A percentile compares a stretch with the other conserved stretches of the same genome.
Evolutionary conservation across 2,329 filamentous ascomycete genomes (phyloP).

Genomic region (Calonectria pseudoreteaudii): DNA sequence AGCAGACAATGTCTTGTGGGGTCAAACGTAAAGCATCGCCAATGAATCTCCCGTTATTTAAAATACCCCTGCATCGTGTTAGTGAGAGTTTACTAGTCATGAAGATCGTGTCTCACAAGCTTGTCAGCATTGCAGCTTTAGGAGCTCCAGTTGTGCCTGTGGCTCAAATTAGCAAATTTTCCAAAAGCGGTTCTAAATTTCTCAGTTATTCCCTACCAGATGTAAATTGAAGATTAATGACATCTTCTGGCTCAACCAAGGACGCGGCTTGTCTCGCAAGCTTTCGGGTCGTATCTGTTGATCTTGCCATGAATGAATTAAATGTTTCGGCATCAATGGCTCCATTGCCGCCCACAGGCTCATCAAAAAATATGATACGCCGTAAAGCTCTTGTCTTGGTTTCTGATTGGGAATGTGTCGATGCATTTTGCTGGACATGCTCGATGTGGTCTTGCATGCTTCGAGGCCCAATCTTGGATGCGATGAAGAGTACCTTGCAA

Average conservation of each 20-base stretch:
- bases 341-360: not conserved
- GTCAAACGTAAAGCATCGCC: conserved; percentile 62
- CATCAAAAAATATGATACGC: not conserved
- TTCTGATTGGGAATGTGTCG: not conserved
- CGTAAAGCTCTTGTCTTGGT: not conserved
- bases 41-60: conserved; percentile 66
- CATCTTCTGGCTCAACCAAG: conserved; percentile 5
- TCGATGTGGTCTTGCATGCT: not conserved
- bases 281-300: not conserved
- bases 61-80: conserved; percentile 49
- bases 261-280: not conserved
- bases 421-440: not conserved
- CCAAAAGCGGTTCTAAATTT: too few species aligned
- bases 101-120: not conserved
- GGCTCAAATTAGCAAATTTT: not conserved
- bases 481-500: conserved; percentile 18
- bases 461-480: conserved; percentile 13
- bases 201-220: not conserved
- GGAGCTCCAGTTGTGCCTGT: conserved; percentile 30
- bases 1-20: conserved; percentile 70
- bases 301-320: not conserved
- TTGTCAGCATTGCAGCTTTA: conserved; percentile 31
- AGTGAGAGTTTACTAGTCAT: not conserved
- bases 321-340: not conserved
- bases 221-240: conserved; percentile 32